Evolutionary conservation across 2,329 filamentous ascomycete genomes (phyloP), one percentile per base, ranked within the genome.

Genomic region (Scleromitrula shiraiana): DNA sequence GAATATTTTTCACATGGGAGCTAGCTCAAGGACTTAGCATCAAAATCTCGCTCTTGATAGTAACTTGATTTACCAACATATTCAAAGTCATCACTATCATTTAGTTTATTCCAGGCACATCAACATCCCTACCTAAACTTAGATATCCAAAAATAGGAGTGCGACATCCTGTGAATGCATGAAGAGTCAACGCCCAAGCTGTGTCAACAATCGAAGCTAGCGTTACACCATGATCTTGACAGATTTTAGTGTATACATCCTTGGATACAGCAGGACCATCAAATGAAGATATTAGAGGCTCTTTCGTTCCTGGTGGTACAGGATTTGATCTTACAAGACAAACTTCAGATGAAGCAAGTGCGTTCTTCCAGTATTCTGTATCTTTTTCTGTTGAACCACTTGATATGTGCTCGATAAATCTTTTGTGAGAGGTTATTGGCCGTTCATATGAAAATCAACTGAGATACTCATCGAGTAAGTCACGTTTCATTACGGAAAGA

Each of bases 401-500:
- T n/a, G 9, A 26, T 9, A 38, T 20, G 20, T 37, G 29, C 23
- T 17, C 30, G 38, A 46, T 38, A 24, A 37, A 46, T 10, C 22
- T 23, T 15, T 23, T 46, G 24, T 46, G 38, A 10, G 35, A 29
- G 2, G 33, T 19, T 22, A 22, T 17, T 22, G 17, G 36, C 5
- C 17, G 9, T 20, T 22, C 9, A 20, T 38, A 8, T 38, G 38
- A 47, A 75, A 3, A 70, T 71, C 7, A 64, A 51, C 20, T 65
- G 64, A 12, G n/a, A 33, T 33, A 33, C n/a, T 12, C 30, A 33
- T 33, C 30, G n/a, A 33, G 30, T 14, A 75, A 51, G 48, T 75
- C 72, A 5, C 64, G 61, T 5, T 72, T 57, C 5, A 75, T 65
- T 38, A 72, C 67, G 0, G 69, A 66, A 23, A 73, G 69, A 0